A percentile compares a stretch with the other conserved stretches of the same genome.
These are phyloP conservation scores for Calonectria honghensis DNA, from an alignment of 2,329 filamentous ascomycete species.

Conservation along the genomic window DNA sequence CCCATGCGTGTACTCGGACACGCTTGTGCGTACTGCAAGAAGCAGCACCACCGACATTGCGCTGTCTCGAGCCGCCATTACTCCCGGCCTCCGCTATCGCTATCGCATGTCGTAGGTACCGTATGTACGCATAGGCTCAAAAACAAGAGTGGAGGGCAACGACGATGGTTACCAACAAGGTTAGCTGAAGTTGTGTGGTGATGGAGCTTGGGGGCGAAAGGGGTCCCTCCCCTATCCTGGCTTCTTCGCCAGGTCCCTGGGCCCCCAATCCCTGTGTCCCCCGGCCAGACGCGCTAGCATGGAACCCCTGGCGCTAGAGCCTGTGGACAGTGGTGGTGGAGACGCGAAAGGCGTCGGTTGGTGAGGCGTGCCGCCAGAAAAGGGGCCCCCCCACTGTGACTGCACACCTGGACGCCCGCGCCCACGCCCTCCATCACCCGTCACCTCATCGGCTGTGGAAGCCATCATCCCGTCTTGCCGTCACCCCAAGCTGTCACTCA, in stretches of 20 bases:
- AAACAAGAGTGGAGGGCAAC: slow-evolving; percentile 22
- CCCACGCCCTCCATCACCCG: slow-evolving; percentile 44
- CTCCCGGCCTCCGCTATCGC: slow-evolving; percentile 22
- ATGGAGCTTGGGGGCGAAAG: slow-evolving; percentile 38
- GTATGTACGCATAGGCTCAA: slow-evolving; percentile 15
- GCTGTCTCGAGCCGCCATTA: slow-evolving; percentile 20
- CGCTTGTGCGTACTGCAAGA: slow-evolving; percentile 1
- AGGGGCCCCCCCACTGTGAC: slow-evolving; percentile 48
- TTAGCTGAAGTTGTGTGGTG: slow-evolving; percentile 6
- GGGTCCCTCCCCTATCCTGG: slow-evolving; percentile 44
- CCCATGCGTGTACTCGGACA: neutral
- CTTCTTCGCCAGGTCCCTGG: slow-evolving; percentile 41
- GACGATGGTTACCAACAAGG: slow-evolving; percentile 12
- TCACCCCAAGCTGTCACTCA: slow-evolving; percentile 37
- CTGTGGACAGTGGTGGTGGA: slow-evolving; percentile 34
- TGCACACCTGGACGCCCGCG: slow-evolving; percentile 39
- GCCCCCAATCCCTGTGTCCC: slow-evolving; percentile 40
- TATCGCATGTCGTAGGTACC: slow-evolving; percentile 1
- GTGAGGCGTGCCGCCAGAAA: slow-evolving; percentile 38
- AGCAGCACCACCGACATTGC: slow-evolving; percentile 1
- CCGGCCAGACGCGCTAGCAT: slow-evolving; percentile 42
- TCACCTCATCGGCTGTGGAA: slow-evolving; percentile 33
- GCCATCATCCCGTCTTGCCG: slow-evolving; percentile 44
- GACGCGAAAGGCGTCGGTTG: slow-evolving; percentile 44
- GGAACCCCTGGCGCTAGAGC: slow-evolving; percentile 43